Conservation (phyloP, 306 rosid species). For the Astragalus glycyphyllos region DNA sequence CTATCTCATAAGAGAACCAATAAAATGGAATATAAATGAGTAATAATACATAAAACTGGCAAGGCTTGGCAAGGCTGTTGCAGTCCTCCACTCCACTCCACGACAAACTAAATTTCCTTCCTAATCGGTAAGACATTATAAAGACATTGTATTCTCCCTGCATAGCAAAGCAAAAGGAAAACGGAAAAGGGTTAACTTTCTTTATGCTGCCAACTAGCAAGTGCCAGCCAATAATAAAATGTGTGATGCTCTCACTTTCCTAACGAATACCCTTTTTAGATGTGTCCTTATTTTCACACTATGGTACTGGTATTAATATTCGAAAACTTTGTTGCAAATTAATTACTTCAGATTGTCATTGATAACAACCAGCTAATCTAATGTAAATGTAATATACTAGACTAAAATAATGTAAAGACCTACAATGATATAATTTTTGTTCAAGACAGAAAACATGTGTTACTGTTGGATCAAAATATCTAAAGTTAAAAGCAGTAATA, state of each 20-base stretch:
- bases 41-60: conserved; percentile 23
- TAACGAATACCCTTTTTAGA: conserved; percentile 3
- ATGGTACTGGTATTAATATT: not conserved
- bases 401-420: not conserved
- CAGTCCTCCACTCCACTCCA: conserved; percentile 11
- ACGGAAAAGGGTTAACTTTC: conserved; percentile 41
- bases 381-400: not conserved
- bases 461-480: conserved; percentile 1
- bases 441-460: not conserved
- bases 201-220: conserved; percentile 46
- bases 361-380: not conserved
- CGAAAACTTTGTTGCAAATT: conserved; percentile 6
- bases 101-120: conserved; percentile 40
- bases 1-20: conserved; percentile 37
- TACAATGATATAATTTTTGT: no score
- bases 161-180: conserved; percentile 27
- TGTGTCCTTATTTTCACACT: not conserved
- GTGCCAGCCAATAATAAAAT: conserved; percentile 41
- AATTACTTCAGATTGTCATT: not conserved
- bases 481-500: not conserved
- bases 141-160: conserved; percentile 35
- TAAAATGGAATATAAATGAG: conserved; percentile 24
- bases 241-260: conserved; percentile 43
- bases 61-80: not conserved
- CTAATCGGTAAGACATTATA: conserved; percentile 11